A percentile compares a stretch with the other conserved stretches of the same genome.
Conservation (phyloP, 108 stramenopile species). For the Cyclotella distinguenda region DNA sequence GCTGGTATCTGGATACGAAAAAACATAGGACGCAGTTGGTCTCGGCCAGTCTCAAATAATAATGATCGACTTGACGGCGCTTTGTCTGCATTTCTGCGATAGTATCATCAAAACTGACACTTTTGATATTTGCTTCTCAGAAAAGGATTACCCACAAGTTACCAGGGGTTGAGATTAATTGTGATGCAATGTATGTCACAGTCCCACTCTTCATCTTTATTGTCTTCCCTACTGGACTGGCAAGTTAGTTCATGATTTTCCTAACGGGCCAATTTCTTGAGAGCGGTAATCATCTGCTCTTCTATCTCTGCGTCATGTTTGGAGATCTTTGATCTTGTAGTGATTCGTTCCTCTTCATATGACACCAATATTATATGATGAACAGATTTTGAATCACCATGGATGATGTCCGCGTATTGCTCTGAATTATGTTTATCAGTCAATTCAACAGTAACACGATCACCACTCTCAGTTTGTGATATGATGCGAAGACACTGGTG, state of each 20-base stretch:
- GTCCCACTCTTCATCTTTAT: too few relatives aligned
- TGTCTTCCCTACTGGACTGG: slow-evolving; percentile 1
- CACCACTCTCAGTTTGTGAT: background rate
- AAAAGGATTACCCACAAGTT: too few relatives aligned
- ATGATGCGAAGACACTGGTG: slow-evolving; percentile 31
- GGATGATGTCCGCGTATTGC: background rate
- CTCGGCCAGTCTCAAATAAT: too few relatives aligned
- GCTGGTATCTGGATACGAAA: too few relatives aligned
- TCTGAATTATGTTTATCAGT: slow-evolving; percentile 9
- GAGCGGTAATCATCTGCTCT: slow-evolving; percentile 15
- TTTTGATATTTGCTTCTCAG: too few relatives aligned
- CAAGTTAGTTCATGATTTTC: slow-evolving; percentile 3
- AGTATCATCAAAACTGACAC: too few relatives aligned
- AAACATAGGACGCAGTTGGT: too few relatives aligned
- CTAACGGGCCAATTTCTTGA: slow-evolving; percentile 25
- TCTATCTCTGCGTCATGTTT: slow-evolving; percentile 17
- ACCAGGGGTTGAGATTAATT: too few relatives aligned
- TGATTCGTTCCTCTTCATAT: background rate
- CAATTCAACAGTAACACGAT: slow-evolving; percentile 11
- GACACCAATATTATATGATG: slow-evolving; percentile 3
- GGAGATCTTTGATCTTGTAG: background rate
- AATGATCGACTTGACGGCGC: too few relatives aligned
- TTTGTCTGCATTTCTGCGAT: too few relatives aligned
- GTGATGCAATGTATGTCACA: too few relatives aligned
- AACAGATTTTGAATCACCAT: background rate